Percentiles rank a stretch among this genome's conserved stretches.
Conservation (phyloP, 2,329 filamentous ascomycete species). For the Juglanconis sp. region DNA sequence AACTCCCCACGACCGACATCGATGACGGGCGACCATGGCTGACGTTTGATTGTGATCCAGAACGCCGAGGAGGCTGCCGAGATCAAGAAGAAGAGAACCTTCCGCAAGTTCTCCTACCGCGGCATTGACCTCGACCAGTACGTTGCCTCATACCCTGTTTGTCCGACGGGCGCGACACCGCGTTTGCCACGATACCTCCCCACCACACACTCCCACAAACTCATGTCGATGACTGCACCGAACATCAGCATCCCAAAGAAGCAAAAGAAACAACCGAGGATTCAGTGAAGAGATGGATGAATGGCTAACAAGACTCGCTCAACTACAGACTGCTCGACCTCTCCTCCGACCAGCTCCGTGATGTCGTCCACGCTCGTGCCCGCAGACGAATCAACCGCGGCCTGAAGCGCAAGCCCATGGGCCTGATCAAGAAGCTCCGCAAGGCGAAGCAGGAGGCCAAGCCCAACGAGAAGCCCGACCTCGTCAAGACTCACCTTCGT, state of each 20-base stretch:
- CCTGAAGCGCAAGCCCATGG: constrained; percentile 99
- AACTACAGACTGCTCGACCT: constrained; percentile 88
- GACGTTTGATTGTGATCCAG: constrained; percentile 42
- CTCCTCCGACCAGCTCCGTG: constrained; percentile 95
- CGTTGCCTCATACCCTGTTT: constrained; percentile 35
- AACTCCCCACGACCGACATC: not conserved
- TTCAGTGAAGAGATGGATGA: not conserved
- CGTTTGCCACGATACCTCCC: not conserved
- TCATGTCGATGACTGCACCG: not conserved
- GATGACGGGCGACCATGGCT: constrained; percentile 16
- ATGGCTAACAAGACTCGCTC: constrained; percentile 6
- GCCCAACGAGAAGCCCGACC: constrained; percentile 99
- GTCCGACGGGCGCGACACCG: not conserved
- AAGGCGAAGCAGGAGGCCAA: constrained; percentile 98
- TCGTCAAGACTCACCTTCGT: constrained; percentile 98
- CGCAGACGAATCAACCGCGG: constrained; percentile 99
- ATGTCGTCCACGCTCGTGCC: constrained; percentile 98
- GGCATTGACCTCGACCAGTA: constrained; percentile 99
- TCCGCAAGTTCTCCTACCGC: constrained; percentile 99
- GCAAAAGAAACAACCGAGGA: not conserved
- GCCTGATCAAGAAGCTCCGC: constrained; percentile 99
- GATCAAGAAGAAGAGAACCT: constrained; percentile 99
- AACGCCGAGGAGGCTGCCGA: constrained; percentile 98
- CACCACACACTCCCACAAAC: not conserved
- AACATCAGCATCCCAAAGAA: constrained; percentile 22